These are phyloP conservation scores for Tetrapisispora nanseiensis DNA, from an alignment of 805 yeast genomes.

Conservation along the genomic window DNA sequence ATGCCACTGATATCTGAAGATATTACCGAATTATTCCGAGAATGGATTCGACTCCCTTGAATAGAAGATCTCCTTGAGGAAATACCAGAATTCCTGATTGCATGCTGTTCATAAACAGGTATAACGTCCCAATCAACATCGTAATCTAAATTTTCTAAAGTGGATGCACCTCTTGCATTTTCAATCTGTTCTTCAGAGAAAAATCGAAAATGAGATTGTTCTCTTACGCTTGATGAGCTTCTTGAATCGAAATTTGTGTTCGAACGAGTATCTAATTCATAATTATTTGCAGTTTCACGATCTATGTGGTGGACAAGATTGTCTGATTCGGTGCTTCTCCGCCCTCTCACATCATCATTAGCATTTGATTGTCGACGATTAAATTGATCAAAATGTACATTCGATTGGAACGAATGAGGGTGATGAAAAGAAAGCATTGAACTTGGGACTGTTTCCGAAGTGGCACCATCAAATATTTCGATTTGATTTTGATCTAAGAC, in stretches of 20 bases:
- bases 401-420: slow-evolving; percentile 42
- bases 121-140: slow-evolving; percentile 61
- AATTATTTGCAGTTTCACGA: not conserved
- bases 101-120: slow-evolving; percentile 39
- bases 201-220: slow-evolving; percentile 54
- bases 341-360: slow-evolving; percentile 11
- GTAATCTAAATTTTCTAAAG: slow-evolving; percentile 62
- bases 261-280: not conserved
- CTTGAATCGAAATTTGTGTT: slow-evolving; percentile 16
- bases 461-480: slow-evolving; percentile 72
- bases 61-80: slow-evolving; percentile 22
- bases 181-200: slow-evolving; percentile 78
- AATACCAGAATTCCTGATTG: slow-evolving; percentile 21
- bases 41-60: slow-evolving; percentile 5
- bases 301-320: slow-evolving; percentile 29
- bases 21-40: not conserved
- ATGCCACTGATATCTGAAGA: not conserved
- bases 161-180: slow-evolving; percentile 80
- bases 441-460: slow-evolving; percentile 65
- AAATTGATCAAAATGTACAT: slow-evolving; percentile 6
- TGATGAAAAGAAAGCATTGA: slow-evolving; percentile 72
- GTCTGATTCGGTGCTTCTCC: slow-evolving; percentile 21
- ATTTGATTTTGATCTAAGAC: slow-evolving; percentile 48
- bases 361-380: not conserved
- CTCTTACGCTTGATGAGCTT: slow-evolving; percentile 30